Conservation (phyloP, 2,329 filamentous ascomycete genomes). For the Decorospora gaudefroyi region DNA sequence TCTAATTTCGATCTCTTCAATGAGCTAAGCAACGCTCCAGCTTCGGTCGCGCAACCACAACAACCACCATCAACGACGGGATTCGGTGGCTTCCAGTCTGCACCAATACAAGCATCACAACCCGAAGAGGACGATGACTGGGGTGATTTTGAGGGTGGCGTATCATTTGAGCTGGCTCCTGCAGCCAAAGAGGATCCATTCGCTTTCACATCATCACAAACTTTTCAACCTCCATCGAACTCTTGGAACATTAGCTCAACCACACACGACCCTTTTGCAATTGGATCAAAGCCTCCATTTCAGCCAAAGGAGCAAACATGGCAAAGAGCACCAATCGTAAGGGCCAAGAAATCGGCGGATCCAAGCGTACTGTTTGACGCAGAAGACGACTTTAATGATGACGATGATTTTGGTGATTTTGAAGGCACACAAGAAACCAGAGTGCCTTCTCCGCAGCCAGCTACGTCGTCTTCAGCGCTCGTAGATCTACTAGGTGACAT, state of each 20-base stretch:
- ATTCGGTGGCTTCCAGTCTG: conserved; percentile 6
- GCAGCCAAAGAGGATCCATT: conserved; percentile 27
- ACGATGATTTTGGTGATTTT: conserved; percentile 48
- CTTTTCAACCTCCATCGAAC: conserved; percentile 17
- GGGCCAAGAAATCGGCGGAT: conserved; percentile 42
- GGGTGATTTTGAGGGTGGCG: conserved; percentile 49
- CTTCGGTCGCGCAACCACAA: conserved; percentile 20
- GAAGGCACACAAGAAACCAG: conserved; percentile 28
- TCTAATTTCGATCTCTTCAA: conserved; percentile 45
- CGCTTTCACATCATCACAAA: conserved; percentile 17
- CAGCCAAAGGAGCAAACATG: conserved; percentile 24
- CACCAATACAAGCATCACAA: background rate
- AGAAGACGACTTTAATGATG: conserved; percentile 43
- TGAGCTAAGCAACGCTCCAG: conserved; percentile 30
- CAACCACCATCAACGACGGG: conserved; percentile 12
- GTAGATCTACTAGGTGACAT: conserved; percentile 37
- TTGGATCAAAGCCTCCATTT: conserved; percentile 3
- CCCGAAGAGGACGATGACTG: conserved; percentile 46
- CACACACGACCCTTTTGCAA: conserved; percentile 21
- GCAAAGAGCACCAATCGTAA: conserved; percentile 35
- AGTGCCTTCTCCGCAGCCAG: conserved; percentile 4
- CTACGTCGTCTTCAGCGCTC: conserved; percentile 21
- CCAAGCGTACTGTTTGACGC: conserved; percentile 50
- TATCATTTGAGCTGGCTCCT: conserved; percentile 21
- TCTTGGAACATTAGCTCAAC: conserved; percentile 10